Evolutionary conservation across 2,329 filamentous ascomycete species (phyloP).

Genomic region (Exophiala spinifera): DNA sequence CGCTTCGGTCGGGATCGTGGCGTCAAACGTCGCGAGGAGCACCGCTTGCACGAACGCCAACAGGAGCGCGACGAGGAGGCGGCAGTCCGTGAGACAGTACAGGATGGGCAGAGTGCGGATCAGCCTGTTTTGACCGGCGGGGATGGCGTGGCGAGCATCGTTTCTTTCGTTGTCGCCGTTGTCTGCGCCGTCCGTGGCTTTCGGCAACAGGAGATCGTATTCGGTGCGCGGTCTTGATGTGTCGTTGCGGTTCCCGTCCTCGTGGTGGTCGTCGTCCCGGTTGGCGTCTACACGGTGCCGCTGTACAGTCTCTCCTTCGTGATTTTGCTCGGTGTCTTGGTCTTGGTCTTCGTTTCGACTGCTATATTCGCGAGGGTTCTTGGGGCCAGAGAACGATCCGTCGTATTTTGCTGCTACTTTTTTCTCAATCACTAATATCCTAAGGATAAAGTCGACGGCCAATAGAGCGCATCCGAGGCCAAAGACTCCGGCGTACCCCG

Average conservation of each 20-base stretch:
- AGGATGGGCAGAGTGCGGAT: conserved; percentile 39
- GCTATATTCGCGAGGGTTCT: conserved; percentile 27
- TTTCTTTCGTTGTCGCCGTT: conserved; percentile 28
- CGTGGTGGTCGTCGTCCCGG: background rate
- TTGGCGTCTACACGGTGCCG: too few species aligned
- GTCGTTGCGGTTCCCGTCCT: background rate
- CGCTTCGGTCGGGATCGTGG: conserved; percentile 29
- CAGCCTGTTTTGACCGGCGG: conserved; percentile 39
- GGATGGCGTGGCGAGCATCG: conserved; percentile 45
- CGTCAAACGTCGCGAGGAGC: conserved; percentile 28
- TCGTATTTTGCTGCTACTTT: conserved; percentile 52
- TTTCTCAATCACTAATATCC: conserved; percentile 62
- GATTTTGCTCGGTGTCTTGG: too few species aligned
- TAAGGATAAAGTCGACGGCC: conserved; percentile 58
- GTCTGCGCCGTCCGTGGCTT: background rate
- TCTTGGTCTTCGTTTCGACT: too few species aligned
- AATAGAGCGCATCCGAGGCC: conserved; percentile 55
- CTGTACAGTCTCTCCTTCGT: conserved; percentile 7
- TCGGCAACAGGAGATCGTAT: conserved; percentile 41
- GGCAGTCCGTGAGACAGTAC: conserved; percentile 22
- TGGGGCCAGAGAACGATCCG: background rate
- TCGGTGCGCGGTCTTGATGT: conserved; percentile 32
- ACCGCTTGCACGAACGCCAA: conserved; percentile 27
- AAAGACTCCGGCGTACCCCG: conserved; percentile 59
- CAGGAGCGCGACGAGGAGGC: conserved; percentile 25